A percentile compares a stretch with the other conserved stretches of the same genome.
Conservation (phyloP, 2,329 filamentous ascomycete genomes). For the Fusarium newnesense region DNA sequence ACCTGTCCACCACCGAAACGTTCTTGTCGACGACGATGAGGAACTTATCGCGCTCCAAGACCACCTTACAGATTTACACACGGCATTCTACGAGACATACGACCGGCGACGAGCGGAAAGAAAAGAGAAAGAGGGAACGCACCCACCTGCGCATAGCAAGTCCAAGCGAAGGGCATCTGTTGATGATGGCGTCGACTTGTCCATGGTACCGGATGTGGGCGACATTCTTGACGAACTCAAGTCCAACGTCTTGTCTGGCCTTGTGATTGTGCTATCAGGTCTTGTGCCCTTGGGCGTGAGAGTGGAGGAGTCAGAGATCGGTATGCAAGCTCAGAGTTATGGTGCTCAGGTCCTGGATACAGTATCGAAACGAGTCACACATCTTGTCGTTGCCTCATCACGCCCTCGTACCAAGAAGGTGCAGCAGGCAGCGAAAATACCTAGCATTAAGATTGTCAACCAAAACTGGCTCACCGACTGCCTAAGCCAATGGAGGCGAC, state of each 20-base stretch:
- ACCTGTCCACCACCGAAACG: slow-evolving; percentile 64
- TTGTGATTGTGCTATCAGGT: slow-evolving; percentile 88
- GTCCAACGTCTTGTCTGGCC: slow-evolving; percentile 75
- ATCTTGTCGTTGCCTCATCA: slow-evolving; percentile 76
- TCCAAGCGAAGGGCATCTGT: slow-evolving; percentile 45
- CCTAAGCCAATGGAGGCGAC: slow-evolving; percentile 82
- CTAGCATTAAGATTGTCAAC: slow-evolving; percentile 89
- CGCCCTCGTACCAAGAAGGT: slow-evolving; percentile 90
- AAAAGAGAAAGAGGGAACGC: slow-evolving; percentile 49
- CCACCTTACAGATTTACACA: slow-evolving; percentile 80
- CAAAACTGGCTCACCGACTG: slow-evolving; percentile 90
- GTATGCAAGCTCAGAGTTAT: slow-evolving; percentile 86
- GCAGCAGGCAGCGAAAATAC: slow-evolving; percentile 81
- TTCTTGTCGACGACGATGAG: slow-evolving; percentile 87
- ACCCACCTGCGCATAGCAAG: slow-evolving; percentile 49
- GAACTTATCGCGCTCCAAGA: slow-evolving; percentile 82
- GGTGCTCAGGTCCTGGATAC: slow-evolving; percentile 73
- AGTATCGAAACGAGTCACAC: slow-evolving; percentile 73
- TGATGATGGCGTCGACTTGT: slow-evolving; percentile 58
- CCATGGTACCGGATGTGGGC: slow-evolving; percentile 83
- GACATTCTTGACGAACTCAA: slow-evolving; percentile 87
- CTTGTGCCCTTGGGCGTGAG: slow-evolving; percentile 86
- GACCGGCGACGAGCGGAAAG: slow-evolving; percentile 62
- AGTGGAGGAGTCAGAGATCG: slow-evolving; percentile 84
- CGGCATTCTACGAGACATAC: slow-evolving; percentile 84